These are phyloP conservation scores for Escallonia herrerae DNA, from an alignment of 129 eudicot species.

Conservation along the genomic window DNA sequence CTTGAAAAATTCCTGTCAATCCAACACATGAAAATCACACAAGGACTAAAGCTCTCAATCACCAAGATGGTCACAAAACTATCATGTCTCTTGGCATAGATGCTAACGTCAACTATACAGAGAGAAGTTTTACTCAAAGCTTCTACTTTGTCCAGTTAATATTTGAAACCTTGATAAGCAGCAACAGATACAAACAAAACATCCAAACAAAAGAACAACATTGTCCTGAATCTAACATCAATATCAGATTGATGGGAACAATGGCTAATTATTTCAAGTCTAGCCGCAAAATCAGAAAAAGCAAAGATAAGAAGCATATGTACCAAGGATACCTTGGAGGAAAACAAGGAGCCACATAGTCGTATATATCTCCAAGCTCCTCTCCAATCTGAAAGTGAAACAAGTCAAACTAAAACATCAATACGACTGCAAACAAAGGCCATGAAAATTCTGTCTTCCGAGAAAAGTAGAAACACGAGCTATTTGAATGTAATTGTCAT, in stretches of 20 bases:
- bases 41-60: too few species aligned
- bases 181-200: background rate
- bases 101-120: background rate
- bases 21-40: too few species aligned
- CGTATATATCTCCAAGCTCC: conserved; percentile 95
- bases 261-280: conserved; percentile 2
- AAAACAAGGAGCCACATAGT: conserved; percentile 97
- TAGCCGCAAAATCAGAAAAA: background rate
- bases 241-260: background rate
- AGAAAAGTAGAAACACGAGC: too few species aligned
- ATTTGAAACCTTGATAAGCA: background rate
- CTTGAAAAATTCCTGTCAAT: too few species aligned
- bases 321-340: conserved; percentile 71
- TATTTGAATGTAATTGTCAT: too few species aligned
- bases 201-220: background rate
- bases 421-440: too few species aligned
- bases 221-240: background rate
- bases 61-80: too few species aligned
- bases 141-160: background rate
- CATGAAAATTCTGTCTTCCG: too few species aligned
- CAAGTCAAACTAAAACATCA: background rate
- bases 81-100: too few species aligned
- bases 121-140: background rate
- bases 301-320: background rate
- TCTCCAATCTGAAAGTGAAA: conserved; percentile 72